These are phyloP conservation scores for Phytophthora colocasiae DNA, from an alignment of 352 stramenopile species.

Conservation along the genomic window DNA sequence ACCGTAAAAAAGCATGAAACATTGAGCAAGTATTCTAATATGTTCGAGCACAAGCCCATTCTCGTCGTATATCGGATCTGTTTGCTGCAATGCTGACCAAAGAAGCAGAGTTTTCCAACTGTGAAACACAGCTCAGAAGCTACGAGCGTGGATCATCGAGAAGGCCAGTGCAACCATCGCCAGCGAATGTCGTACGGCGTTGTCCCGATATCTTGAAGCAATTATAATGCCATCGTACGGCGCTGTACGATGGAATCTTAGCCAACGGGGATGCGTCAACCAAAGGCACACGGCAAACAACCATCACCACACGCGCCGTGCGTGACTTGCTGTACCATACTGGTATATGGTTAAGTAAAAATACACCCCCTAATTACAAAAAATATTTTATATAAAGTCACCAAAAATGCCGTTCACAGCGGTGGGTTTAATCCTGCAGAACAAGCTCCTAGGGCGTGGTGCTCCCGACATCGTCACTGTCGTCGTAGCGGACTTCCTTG, in stretches of 20 bases:
- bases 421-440: not conserved
- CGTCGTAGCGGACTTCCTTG: constrained; percentile 6
- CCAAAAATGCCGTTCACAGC: not conserved
- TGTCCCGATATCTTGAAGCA: constrained; percentile 16
- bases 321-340: too few relatives aligned
- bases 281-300: too few relatives aligned
- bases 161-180: constrained; percentile 9
- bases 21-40: too few relatives aligned
- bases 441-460: not conserved
- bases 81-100: not conserved
- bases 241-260: constrained; percentile 6
- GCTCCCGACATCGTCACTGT: not conserved
- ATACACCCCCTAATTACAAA: too few relatives aligned
- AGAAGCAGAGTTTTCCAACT: not conserved
- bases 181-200: constrained; percentile 18
- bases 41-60: too few relatives aligned
- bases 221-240: constrained; percentile 30
- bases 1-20: too few relatives aligned
- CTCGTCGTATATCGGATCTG: too few relatives aligned
- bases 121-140: not conserved
- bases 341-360: too few relatives aligned
- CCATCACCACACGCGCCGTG: too few relatives aligned
- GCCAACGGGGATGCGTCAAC: too few relatives aligned
- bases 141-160: not conserved
- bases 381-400: too few relatives aligned